Conservation (phyloP, 805 yeast species). For the Hanseniaspora jakobsenii region DNA sequence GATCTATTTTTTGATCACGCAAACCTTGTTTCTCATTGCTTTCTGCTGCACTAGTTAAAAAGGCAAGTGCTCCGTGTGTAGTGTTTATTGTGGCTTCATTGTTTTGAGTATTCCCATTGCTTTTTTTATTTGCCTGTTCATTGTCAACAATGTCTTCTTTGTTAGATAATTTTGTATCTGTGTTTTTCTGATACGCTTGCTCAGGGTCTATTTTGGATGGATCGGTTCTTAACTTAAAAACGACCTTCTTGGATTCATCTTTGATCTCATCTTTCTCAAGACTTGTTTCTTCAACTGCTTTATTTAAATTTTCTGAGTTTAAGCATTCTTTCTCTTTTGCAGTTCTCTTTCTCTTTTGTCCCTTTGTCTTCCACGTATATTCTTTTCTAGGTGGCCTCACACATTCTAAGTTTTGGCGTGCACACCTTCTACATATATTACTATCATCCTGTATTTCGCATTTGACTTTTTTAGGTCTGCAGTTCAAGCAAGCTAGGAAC, state of each 20-base stretch:
- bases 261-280: too few relatives aligned
- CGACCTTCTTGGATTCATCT: too few relatives aligned
- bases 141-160: too few relatives aligned
- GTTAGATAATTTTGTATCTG: background rate
- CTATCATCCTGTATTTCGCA: constrained; percentile 69
- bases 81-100: constrained; percentile 22
- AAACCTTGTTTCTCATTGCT: background rate
- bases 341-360: background rate
- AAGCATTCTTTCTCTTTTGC: background rate
- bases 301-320: background rate
- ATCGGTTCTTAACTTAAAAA: background rate
- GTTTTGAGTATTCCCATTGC: background rate
- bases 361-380: constrained; percentile 1
- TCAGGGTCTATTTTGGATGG: background rate
- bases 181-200: background rate
- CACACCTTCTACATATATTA: constrained; percentile 75
- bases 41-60: constrained; percentile 59
- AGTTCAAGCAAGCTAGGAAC: constrained; percentile 74
- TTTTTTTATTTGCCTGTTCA: background rate
- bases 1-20: constrained; percentile 9
- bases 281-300: too few relatives aligned
- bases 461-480: constrained; percentile 70
- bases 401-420: constrained; percentile 72
- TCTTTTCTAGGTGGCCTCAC: constrained; percentile 31
- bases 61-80: constrained; percentile 53